phyloP scores from a whole-genome alignment of 1,284 basidiomycete species.

The Vanrija pseudolonga region DNA sequence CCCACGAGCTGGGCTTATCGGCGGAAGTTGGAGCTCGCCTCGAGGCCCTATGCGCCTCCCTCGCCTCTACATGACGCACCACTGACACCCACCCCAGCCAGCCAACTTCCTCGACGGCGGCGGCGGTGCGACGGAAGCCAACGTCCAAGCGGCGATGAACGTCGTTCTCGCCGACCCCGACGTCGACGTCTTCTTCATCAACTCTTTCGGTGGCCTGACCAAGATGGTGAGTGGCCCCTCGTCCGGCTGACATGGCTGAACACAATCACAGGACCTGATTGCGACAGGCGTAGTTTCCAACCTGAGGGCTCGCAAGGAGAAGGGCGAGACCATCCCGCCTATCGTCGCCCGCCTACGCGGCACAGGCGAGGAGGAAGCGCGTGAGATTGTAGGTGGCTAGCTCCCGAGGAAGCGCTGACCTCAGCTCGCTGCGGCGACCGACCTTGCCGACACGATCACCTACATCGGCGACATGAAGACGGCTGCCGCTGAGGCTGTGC shows the following conservation, averaged over 20 bases:
- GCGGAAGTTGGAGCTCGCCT: too few species aligned
- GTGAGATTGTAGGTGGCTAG: constrained; percentile 15
- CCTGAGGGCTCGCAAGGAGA: constrained; percentile 3
- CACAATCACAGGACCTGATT: constrained; percentile 25
- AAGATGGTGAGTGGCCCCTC: constrained; percentile 11
- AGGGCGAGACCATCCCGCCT: constrained; percentile 9
- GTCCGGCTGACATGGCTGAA: too few species aligned
- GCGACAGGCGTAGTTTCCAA: constrained; percentile 12
- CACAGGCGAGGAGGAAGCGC: constrained; percentile 22
- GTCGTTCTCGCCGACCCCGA: constrained; percentile 18
- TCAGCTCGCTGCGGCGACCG: constrained; percentile 5
- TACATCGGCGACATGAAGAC: constrained; percentile 17
- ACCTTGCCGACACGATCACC: constrained; percentile 8
- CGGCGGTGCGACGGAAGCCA: constrained; percentile 27
- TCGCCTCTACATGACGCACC: too few species aligned
- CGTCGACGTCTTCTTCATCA: constrained; percentile 26
- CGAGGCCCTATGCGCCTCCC: too few species aligned
- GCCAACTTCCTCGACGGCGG: constrained; percentile 32
- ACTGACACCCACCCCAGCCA: constrained; percentile 2
- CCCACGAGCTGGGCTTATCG: too few species aligned
- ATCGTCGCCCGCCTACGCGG: constrained; percentile 21
- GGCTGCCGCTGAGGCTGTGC: constrained; percentile 18
- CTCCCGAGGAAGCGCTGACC: background rate
- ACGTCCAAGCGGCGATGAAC: constrained; percentile 23
- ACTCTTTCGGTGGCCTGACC: constrained; percentile 28